Base-by-base conservation (phyloP, 257 asterid species). In the Striga asiatica region DNA sequence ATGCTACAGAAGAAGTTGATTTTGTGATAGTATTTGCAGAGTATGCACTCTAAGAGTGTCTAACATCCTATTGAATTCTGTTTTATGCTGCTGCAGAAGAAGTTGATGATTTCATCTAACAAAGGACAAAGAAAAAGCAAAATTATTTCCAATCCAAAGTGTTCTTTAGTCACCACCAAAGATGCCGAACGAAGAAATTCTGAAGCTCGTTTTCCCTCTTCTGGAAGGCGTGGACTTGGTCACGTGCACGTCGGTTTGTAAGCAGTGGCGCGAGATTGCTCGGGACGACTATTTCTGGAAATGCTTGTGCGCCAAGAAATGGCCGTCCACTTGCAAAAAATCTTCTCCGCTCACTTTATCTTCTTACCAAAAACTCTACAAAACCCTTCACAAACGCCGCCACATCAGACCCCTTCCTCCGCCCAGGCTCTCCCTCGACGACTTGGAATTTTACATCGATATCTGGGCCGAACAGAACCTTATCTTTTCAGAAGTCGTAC, bases 201-300 rank as follows among this genome's bases (percentile, higher is more conserved):
- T 88, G 74, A 92, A 92, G 88, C 88, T 71, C 17, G 94, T 92
- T 22, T 92, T 92, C 74, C 95, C 99, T 20, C 70, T 82, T 45
- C 79, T 92, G 13, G 95, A 92, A 50, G 87, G 94, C 20, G 65
- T 32, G 45, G 99, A 92, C 69, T 94, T 92, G 23, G 94, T 76
- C 1, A 54, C 75, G 43, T 92, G 97, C 53, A 82, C 83, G 93
- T 29, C 58, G 20, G 97, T 92, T 38, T 77, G 78, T 62, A 92
- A 79, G 78, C 89, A 73, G 64, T 92, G 99, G 97, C 77, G 50
- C 34, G 91, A 78, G 32, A 55, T 75, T 57, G 97, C 93, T 28
- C 59, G 17, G 58, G 99, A 92, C 32, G 99, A 92, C 74, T 88
- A 81, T 70, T 72, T 88, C 43, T 92, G 99, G 99, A 92, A 81